Base-by-base conservation (phyloP, 192 early-diverging fungal genomes). In the Spizellomyces punctatus region DNA sequence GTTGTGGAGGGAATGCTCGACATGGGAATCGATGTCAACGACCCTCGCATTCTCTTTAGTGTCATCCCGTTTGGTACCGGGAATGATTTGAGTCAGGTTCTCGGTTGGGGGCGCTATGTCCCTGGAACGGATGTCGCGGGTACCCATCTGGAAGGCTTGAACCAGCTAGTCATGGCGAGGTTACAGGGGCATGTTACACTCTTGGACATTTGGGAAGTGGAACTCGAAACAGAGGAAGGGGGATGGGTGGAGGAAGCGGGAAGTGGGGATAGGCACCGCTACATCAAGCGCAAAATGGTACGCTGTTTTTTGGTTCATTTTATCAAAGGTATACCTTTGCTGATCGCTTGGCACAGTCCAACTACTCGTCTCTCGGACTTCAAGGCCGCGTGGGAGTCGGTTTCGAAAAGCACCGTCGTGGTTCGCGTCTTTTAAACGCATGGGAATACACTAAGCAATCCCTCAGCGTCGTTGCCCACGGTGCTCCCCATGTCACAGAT, bases 31-130 rank as follows among this genome's bases (percentile, higher is more conserved):
- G 85, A 89, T 56, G 79, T 89, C 36, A 79, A 88, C 45, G 83
- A 74, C 21, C 64, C 63, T 8, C 63, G 72, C 8, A 45, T 74
- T 19, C 64, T 67, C 10, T 74, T 74, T 21, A 67, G 83, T n/a
- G 75, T 92, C 71, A 90, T 90, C 47, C 91, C 91, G 6, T 92
- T 91, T 64, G 91, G 91, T 22, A 91, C 91, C 1, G 90, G 90
- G 56, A 91, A 91, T 70, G 90, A 91, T 71, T 85, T 91, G 69
- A 81, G 79, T n/a, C 89, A 92, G 62, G 89, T 89, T 45, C 78
- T 92, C 41, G 91, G 91, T 12, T 92, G 91, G 91, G 91, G 89
- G 0, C 89, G 91, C 50, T 91, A 84, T 50, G 81, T 91, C 36
- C 72, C 85, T 4, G 72, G 72, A 10, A 85, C 82, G 48, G 82